Base-by-base conservation (phyloP, 1,284 basidiomycete genomes). In the Cerrena zonata region DNA sequence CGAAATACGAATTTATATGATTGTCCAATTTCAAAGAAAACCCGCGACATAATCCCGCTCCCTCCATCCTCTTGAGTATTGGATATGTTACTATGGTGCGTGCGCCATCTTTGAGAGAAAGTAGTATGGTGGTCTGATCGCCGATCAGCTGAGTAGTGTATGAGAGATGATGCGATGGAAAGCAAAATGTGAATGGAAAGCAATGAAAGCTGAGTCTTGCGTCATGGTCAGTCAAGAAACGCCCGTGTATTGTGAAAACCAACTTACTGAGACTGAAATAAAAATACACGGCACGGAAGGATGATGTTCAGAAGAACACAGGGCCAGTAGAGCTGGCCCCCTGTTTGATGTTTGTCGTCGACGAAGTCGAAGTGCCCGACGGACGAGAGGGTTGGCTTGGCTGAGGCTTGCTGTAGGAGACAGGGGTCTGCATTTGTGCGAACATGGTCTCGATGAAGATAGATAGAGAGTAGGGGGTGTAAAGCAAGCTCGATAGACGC, bases 231-330 rank as follows among this genome's bases (percentile, higher is more conserved):
- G n/a, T n/a, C n/a, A n/a, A n/a, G n/a, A n/a, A n/a, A n/a, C n/a
- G n/a, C n/a, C n/a, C n/a, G n/a, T n/a, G n/a, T n/a, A n/a, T n/a
- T n/a, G n/a, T n/a, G n/a, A n/a, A n/a, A n/a, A n/a, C n/a, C n/a
- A n/a, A n/a, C n/a, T n/a, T n/a, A n/a, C n/a, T n/a, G n/a, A n/a
- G n/a, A n/a, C n/a, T n/a, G n/a, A n/a, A n/a, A n/a, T n/a, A n/a
- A n/a, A n/a, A n/a, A n/a, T n/a, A n/a, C 48, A 27, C 34, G 30
- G 27, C 25, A 34, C 38, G 22, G 19, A 37, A 23, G 36, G 24
- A 10, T 39, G 19, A 26, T 13, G 15, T 40, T 47, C 41, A 52
- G 27, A 50, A 49, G 50, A 56, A 58, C 30, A 59, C 51, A 43
- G 49, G 49, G 19, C 50, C 53, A 34, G 40, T 45, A 15, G 50